Evolutionary conservation across 345 rosid genomes (phyloP).

Genomic region (Lagerstroemia speciosa): DNA sequence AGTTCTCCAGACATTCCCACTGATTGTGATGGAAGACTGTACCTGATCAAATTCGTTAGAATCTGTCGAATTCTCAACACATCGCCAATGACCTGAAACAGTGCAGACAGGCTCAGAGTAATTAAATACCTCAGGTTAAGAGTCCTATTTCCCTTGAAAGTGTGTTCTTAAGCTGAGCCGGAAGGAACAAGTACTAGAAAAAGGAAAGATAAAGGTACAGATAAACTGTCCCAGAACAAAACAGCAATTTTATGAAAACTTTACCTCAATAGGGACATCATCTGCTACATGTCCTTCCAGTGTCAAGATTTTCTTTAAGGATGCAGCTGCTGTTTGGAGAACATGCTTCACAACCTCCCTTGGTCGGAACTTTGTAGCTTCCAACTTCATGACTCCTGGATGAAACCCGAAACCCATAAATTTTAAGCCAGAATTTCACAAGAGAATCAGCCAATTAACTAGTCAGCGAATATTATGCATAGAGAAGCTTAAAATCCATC

Average conservation of each 20-base stretch:
- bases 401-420: neutral
- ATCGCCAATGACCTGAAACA: conserved; percentile 78
- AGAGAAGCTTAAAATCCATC: neutral
- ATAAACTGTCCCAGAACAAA: neutral
- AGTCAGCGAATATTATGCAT: neutral
- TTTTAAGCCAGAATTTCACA: neutral
- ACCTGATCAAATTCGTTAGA: conserved; percentile 95
- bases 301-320: conserved; percentile 64
- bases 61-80: conserved; percentile 92
- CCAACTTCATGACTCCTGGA: conserved; percentile 84
- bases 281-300: conserved; percentile 77
- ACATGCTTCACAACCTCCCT: conserved; percentile 91
- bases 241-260: neutral
- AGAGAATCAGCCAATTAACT: neutral
- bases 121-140: no score
- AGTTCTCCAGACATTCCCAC: conserved; percentile 1
- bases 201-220: neutral
- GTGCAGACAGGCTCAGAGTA: neutral
- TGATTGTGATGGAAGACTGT: conserved; percentile 1
- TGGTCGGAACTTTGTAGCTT: conserved; percentile 87
- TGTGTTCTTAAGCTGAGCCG: no score
- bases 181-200: neutral
- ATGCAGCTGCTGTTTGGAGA: conserved; percentile 96
- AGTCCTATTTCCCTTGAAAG: no score
- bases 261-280: conserved; percentile 79